These are phyloP conservation scores for Apiotrichum akiyoshidainum DNA, from an alignment of 1,284 basidiomycete species.

Conservation along the genomic window DNA sequence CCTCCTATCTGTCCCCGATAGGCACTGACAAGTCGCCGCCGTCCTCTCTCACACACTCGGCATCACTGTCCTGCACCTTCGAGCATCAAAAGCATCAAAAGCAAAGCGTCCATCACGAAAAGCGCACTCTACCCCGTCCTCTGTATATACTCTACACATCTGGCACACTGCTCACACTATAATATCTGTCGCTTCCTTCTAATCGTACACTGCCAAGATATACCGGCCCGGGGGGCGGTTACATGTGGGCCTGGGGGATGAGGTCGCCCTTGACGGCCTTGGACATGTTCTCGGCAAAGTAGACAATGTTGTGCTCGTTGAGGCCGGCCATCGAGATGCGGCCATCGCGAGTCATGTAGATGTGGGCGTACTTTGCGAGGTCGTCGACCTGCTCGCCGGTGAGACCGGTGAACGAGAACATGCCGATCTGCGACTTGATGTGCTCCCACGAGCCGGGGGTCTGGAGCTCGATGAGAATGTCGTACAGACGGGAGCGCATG, in stretches of 20 bases:
- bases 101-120: background rate
- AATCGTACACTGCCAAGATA: background rate
- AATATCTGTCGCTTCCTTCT: background rate
- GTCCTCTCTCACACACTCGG: background rate
- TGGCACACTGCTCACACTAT: background rate
- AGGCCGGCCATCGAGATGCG: conserved; percentile 96
- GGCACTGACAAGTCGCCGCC: background rate
- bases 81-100: too few species aligned
- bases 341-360: conserved; percentile 70
- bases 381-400: conserved; percentile 73
- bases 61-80: too few species aligned
- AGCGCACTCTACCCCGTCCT: background rate
- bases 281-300: conserved; percentile 82
- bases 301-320: conserved; percentile 79
- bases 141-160: background rate
- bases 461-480: conserved; percentile 72
- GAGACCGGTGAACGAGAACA: conserved; percentile 78
- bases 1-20: too few species aligned
- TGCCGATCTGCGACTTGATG: conserved; percentile 88
- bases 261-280: conserved; percentile 70
- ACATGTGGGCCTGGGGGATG: conserved; percentile 1
- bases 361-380: conserved; percentile 85
- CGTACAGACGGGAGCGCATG: conserved; percentile 84
- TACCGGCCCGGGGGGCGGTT: background rate
- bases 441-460: conserved; percentile 96